Conservation (phyloP, 495 filamentous ascomycete genomes). For the Filosporella fistucella region DNA sequence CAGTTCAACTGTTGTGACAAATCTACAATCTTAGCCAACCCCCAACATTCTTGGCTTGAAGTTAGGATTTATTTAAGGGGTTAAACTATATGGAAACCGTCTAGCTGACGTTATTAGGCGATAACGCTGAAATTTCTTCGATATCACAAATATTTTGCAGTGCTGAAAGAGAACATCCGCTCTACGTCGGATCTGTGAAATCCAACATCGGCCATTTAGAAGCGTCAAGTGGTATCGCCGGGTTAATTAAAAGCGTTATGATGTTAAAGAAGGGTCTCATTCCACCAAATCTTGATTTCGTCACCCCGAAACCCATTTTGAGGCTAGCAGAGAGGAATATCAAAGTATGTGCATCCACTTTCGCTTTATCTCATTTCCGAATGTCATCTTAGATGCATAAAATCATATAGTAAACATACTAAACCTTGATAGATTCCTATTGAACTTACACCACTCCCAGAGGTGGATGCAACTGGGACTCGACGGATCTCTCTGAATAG, state of each 20-base stretch:
- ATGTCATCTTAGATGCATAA: background rate
- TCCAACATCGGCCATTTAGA: constrained; percentile 59
- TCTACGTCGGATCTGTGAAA: constrained; percentile 48
- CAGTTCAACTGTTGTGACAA: no score
- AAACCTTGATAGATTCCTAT: no score
- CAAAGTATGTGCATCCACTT: background rate
- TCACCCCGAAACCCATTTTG: background rate
- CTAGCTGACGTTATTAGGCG: constrained; percentile 53
- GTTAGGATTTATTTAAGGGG: no score
- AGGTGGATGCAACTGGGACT: background rate
- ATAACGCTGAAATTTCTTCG: constrained; percentile 53
- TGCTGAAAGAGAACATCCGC: constrained; percentile 18
- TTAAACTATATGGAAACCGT: no score
- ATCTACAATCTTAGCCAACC: no score
- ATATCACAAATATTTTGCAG: constrained; percentile 36
- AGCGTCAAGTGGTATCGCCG: constrained; percentile 50
- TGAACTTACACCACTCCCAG: background rate
- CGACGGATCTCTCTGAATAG: no score
- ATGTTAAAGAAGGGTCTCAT: constrained; percentile 54
- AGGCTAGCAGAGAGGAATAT: background rate
- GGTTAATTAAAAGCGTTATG: constrained; percentile 50
- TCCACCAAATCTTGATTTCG: constrained; percentile 29
- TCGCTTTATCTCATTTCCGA: background rate
- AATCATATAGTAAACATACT: no score
- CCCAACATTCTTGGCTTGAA: no score